These are phyloP conservation scores for Arthrobotrys conoides DNA, from an alignment of 2,329 filamentous ascomycete genomes.

Conservation along the genomic window DNA sequence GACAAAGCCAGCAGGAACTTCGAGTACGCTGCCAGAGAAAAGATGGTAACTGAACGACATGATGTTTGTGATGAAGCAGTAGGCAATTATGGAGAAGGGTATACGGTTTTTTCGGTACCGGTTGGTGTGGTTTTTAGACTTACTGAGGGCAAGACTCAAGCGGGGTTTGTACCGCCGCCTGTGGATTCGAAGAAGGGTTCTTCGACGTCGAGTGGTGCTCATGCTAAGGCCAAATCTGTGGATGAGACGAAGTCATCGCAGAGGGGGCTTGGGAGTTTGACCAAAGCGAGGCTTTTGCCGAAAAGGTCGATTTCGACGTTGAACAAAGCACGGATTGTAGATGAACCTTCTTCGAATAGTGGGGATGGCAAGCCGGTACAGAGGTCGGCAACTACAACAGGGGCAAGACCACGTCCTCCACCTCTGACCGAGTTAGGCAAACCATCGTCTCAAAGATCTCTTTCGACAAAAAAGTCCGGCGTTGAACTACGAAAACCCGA, in stretches of 20 bases:
- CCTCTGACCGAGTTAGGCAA: conserved; percentile 29
- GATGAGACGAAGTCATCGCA: conserved; percentile 27
- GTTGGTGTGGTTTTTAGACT: conserved; percentile 97
- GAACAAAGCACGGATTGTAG: conserved; percentile 4
- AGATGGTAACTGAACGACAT: conserved; percentile 88
- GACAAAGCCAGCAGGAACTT: conserved; percentile 92
- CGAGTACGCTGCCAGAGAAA: conserved; percentile 90
- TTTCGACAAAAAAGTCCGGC: conserved; percentile 24
- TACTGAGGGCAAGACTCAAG: conserved; percentile 97
- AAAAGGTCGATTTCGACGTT: conserved; percentile 31
- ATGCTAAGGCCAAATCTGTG: conserved; percentile 27
- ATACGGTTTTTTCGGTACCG: conserved; percentile 98
- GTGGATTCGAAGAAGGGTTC: conserved; percentile 1
- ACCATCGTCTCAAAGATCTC: conserved; percentile 26
- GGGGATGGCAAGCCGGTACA: not conserved
- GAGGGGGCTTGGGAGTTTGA: conserved; percentile 24
- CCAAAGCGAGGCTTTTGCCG: conserved; percentile 27
- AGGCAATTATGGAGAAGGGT: conserved; percentile 91
- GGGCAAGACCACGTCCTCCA: conserved; percentile 18
- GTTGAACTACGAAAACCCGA: not conserved
- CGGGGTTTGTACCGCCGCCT: conserved; percentile 76
- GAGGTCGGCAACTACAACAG: conserved; percentile 22
- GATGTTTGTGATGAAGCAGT: conserved; percentile 99
- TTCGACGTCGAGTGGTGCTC: conserved; percentile 65
- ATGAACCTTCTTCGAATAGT: not conserved